Base-by-base conservation (phyloP, 805 yeast species). In the Nakazawaea holstii region DNA sequence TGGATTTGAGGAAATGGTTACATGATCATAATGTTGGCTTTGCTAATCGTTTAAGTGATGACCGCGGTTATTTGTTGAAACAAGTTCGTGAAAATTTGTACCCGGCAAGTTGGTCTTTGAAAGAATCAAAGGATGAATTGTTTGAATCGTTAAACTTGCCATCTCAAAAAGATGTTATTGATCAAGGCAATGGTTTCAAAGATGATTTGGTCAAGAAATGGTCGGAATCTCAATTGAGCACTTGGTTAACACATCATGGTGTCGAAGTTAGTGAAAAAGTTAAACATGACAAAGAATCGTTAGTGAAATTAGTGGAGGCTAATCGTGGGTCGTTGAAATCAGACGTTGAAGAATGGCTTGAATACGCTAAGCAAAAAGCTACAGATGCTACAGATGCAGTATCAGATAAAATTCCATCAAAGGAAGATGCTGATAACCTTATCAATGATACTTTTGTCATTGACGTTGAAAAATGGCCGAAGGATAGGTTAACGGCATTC, bases 191-290 rank as follows among this genome's bases (percentile, higher is more conserved):
- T 14, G 49, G 62, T 28, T 55, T 73, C 49, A 72, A 68, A 53
- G 72, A 70, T 33, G 69, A 68, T 35, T 62, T 74, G 17, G 73
- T 79, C 58, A 68, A 76, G 49, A 61, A 68, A 14, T 79, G 84
- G 84, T 61, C 78, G 3, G 67, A 74, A 26, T 66, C 72, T 4
- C 85, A 82, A 55, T 61, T 82, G 49, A 65, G 70, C 54, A 74
- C 73, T 50, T 82, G 86, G 79, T 61, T 83, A 31, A 60, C 67
- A 46, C 58, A 65, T 36, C 79, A 76, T 55, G 75, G 74, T 28
- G 59, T 70, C 35, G 60, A 63, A 11, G 55, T 70, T 37, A 65
- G 65, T 35, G 66, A 68, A 32, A 57, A 63, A n/a, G 41, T 59
- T 10, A 65, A 61, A 17, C 40, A 54, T 8, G 64, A 65, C 40